These are phyloP conservation scores for Vitellaria paradoxa DNA, from an alignment of 179 eudicot genomes.

Conservation along the genomic window DNA sequence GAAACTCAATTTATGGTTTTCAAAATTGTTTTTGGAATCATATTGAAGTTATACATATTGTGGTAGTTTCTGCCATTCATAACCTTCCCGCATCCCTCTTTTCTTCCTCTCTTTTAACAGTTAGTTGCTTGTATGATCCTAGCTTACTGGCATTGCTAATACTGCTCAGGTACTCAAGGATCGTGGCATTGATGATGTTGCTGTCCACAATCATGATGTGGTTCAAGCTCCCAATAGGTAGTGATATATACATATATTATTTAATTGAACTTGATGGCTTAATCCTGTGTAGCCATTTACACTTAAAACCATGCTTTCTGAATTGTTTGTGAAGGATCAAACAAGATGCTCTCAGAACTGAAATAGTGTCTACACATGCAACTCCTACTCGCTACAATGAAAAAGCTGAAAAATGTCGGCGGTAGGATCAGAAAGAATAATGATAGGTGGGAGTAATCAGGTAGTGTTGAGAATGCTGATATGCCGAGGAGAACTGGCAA, in stretches of 20 bases:
- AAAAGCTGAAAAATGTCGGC: slow-evolving; percentile 45
- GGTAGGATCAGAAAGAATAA: slow-evolving; percentile 45
- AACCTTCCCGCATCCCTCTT: too few relatives aligned
- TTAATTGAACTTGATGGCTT: too few relatives aligned
- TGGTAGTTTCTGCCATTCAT: too few relatives aligned
- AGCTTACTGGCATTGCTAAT: slow-evolving; percentile 9
- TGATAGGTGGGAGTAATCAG: slow-evolving; percentile 53
- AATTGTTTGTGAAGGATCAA: slow-evolving; percentile 48
- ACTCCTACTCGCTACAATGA: slow-evolving; percentile 41
- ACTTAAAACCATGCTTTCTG: too few relatives aligned
- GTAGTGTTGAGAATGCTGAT: slow-evolving; percentile 53
- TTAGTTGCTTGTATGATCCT: background rate
- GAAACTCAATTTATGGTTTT: too few relatives aligned
- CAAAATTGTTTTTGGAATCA: too few relatives aligned
- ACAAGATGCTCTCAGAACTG: slow-evolving; percentile 43
- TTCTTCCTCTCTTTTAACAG: background rate
- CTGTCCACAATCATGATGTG: slow-evolving; percentile 34
- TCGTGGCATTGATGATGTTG: slow-evolving; percentile 64
- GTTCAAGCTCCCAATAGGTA: slow-evolving; percentile 57
- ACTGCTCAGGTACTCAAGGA: slow-evolving; percentile 66
- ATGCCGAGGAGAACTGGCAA: slow-evolving; percentile 63
- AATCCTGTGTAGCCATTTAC: background rate
- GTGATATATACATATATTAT: background rate
- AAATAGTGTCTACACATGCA: slow-evolving; percentile 31
- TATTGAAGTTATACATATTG: too few relatives aligned